phyloP scores from a whole-genome alignment of 257 asterid species.

The Buddleja alternifolia region DNA sequence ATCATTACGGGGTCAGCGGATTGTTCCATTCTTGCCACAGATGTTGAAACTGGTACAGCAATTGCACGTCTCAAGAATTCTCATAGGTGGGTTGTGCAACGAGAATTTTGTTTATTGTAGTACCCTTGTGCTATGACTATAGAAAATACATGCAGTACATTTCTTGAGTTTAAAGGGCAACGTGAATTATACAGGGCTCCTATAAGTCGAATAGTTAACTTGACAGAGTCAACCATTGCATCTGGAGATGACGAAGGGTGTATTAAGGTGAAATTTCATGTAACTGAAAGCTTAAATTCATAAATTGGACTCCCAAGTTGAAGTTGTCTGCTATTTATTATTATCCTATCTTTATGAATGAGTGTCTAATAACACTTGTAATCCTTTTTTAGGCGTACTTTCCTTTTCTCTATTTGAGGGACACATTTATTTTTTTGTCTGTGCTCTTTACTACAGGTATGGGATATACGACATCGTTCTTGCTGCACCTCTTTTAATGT shows the following conservation, averaged over 20 bases:
- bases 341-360: neutral
- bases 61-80: constrained; percentile 70
- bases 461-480: constrained; percentile 91
- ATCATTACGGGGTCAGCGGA: constrained; percentile 95
- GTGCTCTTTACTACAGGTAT: constrained; percentile 53
- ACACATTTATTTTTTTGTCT: constrained; percentile 1
- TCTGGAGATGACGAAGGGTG: constrained; percentile 95
- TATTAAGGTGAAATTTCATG: constrained; percentile 63
- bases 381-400: neutral
- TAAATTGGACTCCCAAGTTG: neutral
- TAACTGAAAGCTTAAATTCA: constrained; percentile 3
- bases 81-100: constrained; percentile 65
- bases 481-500: constrained; percentile 70
- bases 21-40: constrained; percentile 88
- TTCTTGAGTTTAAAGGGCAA: constrained; percentile 4
- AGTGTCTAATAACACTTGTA: neutral
- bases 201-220: constrained; percentile 76
- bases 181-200: constrained; percentile 60
- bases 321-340: constrained; percentile 7
- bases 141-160: neutral
- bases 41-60: constrained; percentile 78
- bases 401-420: neutral
- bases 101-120: neutral
- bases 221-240: constrained; percentile 83
- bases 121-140: neutral